Evolutionary conservation across 2,329 filamentous ascomycete genomes (phyloP).

Genomic region (Lasiodiplodia hormozganensis): DNA sequence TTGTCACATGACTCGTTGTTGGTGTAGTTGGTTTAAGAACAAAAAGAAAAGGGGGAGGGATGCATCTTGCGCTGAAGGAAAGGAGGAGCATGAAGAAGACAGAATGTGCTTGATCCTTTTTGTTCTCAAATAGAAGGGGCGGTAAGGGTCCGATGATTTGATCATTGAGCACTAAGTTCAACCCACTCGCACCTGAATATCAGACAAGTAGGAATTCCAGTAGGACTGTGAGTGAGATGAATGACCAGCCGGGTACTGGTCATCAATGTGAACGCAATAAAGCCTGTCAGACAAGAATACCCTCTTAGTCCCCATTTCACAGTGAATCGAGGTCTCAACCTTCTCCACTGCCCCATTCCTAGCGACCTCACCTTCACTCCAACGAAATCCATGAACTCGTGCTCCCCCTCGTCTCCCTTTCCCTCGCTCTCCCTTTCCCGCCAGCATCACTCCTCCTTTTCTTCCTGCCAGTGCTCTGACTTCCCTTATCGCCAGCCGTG

Average conservation of each 20-base stretch:
- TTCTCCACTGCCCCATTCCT: too few species aligned
- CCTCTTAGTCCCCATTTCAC: background rate
- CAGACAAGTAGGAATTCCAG: background rate
- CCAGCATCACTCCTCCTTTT: background rate
- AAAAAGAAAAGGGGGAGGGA: background rate
- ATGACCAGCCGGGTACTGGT: background rate
- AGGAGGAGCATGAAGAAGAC: background rate
- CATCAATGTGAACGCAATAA: background rate
- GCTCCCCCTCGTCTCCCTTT: background rate
- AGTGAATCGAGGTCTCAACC: too few species aligned
- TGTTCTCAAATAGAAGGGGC: too few species aligned
- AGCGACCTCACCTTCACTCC: background rate
- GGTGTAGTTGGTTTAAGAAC: background rate
- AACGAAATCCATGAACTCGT: conserved; percentile 3
- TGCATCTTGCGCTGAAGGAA: background rate
- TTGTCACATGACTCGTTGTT: conserved; percentile 5
- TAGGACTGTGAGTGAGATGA: background rate
- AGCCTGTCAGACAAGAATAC: background rate
- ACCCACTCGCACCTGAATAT: background rate
- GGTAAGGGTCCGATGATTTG: too few species aligned
- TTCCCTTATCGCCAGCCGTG: background rate
- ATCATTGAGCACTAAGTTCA: too few species aligned
- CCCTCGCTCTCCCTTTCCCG: background rate
- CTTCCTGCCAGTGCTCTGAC: background rate
- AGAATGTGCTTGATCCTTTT: background rate